Conservation (phyloP, 257 asterid species). For the Salvia miltiorrhiza region DNA sequence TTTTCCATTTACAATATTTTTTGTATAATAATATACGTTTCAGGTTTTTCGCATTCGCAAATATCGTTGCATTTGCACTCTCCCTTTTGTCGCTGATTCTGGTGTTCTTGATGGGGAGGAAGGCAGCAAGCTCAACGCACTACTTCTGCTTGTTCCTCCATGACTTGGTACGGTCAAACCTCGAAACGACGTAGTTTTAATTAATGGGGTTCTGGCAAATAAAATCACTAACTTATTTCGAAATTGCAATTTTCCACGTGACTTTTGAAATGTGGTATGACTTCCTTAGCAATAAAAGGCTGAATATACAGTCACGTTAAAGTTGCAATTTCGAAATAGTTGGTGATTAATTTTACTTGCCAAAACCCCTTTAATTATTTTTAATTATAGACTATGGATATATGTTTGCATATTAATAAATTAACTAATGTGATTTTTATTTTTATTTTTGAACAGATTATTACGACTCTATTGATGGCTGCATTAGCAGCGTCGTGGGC, state of each 20-base stretch:
- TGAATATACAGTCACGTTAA: too few relatives aligned
- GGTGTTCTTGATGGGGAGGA: conserved; percentile 21
- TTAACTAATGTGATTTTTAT: too few relatives aligned
- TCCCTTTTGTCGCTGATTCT: conserved; percentile 35
- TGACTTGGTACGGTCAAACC: conserved; percentile 49
- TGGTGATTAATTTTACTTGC: too few relatives aligned
- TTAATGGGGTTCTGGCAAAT: too few relatives aligned
- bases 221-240: too few relatives aligned
- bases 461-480: conserved; percentile 43
- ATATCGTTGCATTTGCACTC: conserved; percentile 34
- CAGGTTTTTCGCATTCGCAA: conserved; percentile 60
- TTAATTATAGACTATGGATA: too few relatives aligned
- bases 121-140: conserved; percentile 16
- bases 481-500: conserved; percentile 54
- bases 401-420: too few relatives aligned
- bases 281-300: too few relatives aligned
- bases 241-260: too few relatives aligned
- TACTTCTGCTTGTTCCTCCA: conserved; percentile 54
- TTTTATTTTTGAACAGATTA: conserved; percentile 29
- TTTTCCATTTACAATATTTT: background rate
- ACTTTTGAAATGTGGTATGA: too few relatives aligned
- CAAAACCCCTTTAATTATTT: too few relatives aligned
- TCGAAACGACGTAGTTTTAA: background rate
- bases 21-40: background rate
- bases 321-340: too few relatives aligned